Conservation (phyloP, 169 alveolate genomes). For the Babesia sp. region DNA sequence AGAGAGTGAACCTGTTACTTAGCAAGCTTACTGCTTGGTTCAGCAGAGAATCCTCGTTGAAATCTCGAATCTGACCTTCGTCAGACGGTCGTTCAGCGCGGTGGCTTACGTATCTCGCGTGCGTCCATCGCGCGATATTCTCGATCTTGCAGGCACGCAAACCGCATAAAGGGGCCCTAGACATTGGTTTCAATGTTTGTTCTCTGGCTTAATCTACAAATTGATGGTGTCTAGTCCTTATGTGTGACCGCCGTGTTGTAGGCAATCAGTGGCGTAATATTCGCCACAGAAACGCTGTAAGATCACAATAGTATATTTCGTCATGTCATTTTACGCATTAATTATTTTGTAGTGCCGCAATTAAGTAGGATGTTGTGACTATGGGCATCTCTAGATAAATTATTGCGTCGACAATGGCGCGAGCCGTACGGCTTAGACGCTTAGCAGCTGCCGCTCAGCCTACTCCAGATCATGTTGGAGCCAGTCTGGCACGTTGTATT, state of each 20-base stretch:
- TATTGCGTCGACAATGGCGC: conserved; percentile 1
- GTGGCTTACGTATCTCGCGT: background rate
- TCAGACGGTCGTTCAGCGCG: background rate
- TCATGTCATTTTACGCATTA: too few relatives aligned
- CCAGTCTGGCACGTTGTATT: conserved; percentile 8
- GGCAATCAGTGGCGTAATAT: background rate
- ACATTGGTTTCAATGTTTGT: background rate
- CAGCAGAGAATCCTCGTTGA: conserved; percentile 33
- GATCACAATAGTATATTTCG: background rate
- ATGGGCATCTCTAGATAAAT: background rate
- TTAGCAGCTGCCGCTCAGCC: background rate
- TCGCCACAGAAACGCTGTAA: background rate
- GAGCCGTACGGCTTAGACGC: background rate
- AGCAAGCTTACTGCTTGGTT: conserved; percentile 39
- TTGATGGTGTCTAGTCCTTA: background rate
- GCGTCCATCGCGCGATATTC: background rate
- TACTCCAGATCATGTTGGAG: conserved; percentile 1
- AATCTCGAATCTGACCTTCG: background rate
- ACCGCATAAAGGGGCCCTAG: background rate
- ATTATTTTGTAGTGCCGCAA: background rate
- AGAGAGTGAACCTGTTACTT: too few relatives aligned
- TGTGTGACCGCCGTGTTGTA: conserved; percentile 15
- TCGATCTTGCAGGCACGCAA: background rate
- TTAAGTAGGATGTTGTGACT: background rate
- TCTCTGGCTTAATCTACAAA: background rate